Evolutionary conservation across 2,329 filamentous ascomycete genomes (phyloP).

Genomic region (Sporothrix phasma): DNA sequence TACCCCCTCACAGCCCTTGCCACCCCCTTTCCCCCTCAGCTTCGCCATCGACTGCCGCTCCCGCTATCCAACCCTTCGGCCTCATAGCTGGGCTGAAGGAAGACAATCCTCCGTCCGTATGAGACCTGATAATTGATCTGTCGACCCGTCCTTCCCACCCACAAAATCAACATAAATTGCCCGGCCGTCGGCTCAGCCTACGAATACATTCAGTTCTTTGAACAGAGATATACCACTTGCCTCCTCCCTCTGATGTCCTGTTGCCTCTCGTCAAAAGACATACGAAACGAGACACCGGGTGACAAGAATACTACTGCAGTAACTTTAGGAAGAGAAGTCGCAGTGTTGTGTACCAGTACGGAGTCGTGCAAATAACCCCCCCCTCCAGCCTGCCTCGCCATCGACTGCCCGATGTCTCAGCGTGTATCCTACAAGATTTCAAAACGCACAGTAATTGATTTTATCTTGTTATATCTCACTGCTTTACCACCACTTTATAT

Average conservation of each 20-base stretch:
- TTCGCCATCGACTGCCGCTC: neutral
- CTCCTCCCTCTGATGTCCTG: neutral
- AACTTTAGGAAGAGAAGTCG: neutral
- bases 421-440: conserved; percentile 22
- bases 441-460: conserved; percentile 20
- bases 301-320: neutral
- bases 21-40: neutral
- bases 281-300: neutral
- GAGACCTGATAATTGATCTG: neutral
- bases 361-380: neutral
- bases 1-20: neutral
- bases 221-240: neutral
- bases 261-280: neutral
- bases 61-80: neutral
- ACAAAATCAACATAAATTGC: neutral
- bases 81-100: neutral
- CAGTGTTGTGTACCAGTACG: conserved; percentile 2
- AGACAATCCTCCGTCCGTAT: too few species aligned
- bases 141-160: neutral
- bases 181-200: conserved; percentile 4
- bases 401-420: conserved; percentile 26
- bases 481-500: neutral
- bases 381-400: neutral
- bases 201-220: neutral
- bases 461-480: neutral